phyloP scores from a whole-genome alignment of 2,329 filamentous ascomycete species.

The Beauveria brongniartii region DNA sequence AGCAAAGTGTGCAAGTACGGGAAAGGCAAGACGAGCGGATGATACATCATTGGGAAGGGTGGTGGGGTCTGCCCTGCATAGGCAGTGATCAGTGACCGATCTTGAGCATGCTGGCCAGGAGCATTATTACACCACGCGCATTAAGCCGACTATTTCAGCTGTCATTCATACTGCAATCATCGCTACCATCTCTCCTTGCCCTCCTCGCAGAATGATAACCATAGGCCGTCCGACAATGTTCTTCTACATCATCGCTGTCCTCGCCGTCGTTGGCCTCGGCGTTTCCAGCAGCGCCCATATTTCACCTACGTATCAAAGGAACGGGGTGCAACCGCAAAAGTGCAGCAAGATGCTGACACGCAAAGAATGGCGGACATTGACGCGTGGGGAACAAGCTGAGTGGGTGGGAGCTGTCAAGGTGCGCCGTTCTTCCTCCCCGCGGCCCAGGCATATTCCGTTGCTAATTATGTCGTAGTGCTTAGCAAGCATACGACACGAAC shows the following conservation, averaged over 20 bases:
- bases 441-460: too few species aligned
- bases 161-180: neutral
- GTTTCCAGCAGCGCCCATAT: neutral
- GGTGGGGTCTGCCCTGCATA: neutral
- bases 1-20: neutral
- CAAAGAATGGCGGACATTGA: slow-evolving; percentile 1
- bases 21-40: neutral
- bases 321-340: neutral
- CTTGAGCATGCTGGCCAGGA: neutral
- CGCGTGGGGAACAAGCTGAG: neutral
- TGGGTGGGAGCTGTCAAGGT: slow-evolving; percentile 4
- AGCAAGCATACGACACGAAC: neutral
- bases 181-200: neutral
- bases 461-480: neutral
- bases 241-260: neutral
- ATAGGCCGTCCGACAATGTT: neutral
- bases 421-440: neutral
- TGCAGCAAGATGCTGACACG: neutral
- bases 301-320: neutral
- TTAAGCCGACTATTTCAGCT: neutral
- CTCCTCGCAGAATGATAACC: neutral
- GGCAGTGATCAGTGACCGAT: neutral
- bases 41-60: neutral
- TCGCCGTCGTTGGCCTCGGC: too few species aligned
- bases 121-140: neutral